A percentile compares a stretch with the other conserved stretches of the same genome.
phyloP scores from a whole-genome alignment of 2,329 filamentous ascomycete species.

The Diaporthe sp. region DNA sequence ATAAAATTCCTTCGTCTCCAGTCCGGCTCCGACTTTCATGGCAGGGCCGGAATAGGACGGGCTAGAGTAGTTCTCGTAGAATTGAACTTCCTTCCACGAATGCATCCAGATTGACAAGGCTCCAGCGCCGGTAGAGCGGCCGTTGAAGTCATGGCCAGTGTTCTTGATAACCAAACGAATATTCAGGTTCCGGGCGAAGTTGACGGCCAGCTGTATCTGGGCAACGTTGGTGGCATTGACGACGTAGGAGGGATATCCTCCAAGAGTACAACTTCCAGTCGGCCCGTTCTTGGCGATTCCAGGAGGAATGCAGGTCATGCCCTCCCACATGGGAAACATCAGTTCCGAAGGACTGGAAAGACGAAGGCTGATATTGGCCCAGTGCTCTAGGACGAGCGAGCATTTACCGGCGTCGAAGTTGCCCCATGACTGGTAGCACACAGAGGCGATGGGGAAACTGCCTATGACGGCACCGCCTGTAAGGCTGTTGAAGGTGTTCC shows the following conservation, averaged over 20 bases:
- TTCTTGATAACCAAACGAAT: conserved; percentile 64
- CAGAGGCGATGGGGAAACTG: conserved; percentile 49
- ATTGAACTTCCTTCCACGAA: conserved; percentile 48
- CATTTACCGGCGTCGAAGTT: conserved; percentile 47
- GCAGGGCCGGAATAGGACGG: conserved; percentile 58
- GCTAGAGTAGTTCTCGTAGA: conserved; percentile 46
- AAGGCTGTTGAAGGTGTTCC: conserved; percentile 46
- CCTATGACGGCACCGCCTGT: conserved; percentile 49
- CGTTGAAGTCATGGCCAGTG: conserved; percentile 64
- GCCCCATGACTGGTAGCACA: conserved; percentile 47
- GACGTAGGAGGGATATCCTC: conserved; percentile 55
- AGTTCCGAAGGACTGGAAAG: conserved; percentile 41
- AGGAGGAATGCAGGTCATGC: conserved; percentile 45
- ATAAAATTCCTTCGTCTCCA: conserved; percentile 29
- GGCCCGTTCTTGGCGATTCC: conserved; percentile 31
- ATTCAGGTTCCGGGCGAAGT: conserved; percentile 59
- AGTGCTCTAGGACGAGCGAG: conserved; percentile 44
- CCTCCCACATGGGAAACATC: conserved; percentile 44
- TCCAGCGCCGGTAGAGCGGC: conserved; percentile 50
- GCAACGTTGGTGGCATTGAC: conserved; percentile 54
- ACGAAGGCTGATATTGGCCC: conserved; percentile 42
- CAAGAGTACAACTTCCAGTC: conserved; percentile 49
- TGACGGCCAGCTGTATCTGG: conserved; percentile 58
- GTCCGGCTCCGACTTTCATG: conserved; percentile 50
- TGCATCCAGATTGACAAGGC: conserved; percentile 54